phyloP scores from a whole-genome alignment of 305 asterid genomes.

The Fraxinus nigra region DNA sequence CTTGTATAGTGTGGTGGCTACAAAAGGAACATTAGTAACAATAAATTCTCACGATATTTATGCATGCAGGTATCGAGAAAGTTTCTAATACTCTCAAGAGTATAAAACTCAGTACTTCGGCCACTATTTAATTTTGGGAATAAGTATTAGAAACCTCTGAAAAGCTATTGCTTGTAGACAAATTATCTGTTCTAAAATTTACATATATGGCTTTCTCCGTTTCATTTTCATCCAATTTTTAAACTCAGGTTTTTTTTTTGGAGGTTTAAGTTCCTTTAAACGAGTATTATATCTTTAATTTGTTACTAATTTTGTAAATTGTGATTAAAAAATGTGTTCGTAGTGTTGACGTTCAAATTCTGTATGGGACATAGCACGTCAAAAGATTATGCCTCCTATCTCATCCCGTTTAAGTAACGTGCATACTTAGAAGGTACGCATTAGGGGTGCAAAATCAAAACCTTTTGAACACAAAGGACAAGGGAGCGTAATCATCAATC shows the following conservation, averaged over 20 bases:
- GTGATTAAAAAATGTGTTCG: background rate
- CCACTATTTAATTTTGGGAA: too few species aligned
- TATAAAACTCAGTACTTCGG: too few species aligned
- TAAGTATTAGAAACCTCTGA: background rate
- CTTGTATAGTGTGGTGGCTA: background rate
- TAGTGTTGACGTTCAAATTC: background rate
- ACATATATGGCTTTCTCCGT: background rate
- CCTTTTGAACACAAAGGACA: too few species aligned
- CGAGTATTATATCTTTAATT: too few species aligned
- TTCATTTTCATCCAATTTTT: background rate
- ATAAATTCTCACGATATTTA: background rate
- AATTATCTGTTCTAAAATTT: background rate
- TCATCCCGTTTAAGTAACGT: too few species aligned
- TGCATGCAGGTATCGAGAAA: background rate
- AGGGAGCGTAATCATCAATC: too few species aligned
- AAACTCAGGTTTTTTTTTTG: background rate
- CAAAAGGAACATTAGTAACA: background rate
- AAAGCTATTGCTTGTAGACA: background rate
- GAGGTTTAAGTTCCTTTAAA: background rate
- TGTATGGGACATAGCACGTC: too few species aligned
- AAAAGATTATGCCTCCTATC: too few species aligned
- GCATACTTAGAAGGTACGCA: background rate
- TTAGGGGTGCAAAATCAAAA: too few species aligned
- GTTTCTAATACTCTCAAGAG: background rate
- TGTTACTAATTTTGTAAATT: too few species aligned